Conservation (phyloP, 2,329 filamentous ascomycete species). For the Penicillium sclerotigenum region DNA sequence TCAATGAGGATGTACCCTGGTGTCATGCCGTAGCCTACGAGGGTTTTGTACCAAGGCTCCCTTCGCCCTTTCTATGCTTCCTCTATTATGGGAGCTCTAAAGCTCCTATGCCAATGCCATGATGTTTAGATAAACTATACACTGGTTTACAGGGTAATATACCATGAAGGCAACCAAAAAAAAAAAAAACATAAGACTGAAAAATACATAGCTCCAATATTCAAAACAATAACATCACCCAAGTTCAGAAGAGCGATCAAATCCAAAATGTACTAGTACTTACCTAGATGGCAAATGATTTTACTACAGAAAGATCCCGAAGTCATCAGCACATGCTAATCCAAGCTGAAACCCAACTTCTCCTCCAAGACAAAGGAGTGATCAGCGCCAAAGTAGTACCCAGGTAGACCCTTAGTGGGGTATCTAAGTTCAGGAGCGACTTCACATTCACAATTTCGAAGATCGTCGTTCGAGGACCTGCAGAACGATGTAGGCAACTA, state of each 20-base stretch:
- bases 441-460: background rate
- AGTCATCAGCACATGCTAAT: background rate
- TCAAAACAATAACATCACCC: background rate
- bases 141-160: background rate
- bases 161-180: too few relatives aligned
- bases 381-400: background rate
- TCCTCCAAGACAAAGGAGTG: background rate
- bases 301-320: background rate
- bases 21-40: background rate
- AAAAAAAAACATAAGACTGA: too few relatives aligned
- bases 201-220: background rate
- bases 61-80: background rate
- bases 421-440: background rate
- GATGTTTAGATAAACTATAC: background rate
- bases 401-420: background rate
- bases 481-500: conserved; percentile 35
- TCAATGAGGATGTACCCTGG: background rate
- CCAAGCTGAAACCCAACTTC: background rate
- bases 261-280: background rate
- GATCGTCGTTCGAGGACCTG: conserved; percentile 36
- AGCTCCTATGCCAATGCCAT: background rate
- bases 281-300: background rate
- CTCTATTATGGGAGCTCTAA: background rate
- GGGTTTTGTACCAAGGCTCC: background rate
- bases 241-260: background rate